Percentiles rank a stretch among this genome's conserved stretches.
phyloP scores from a whole-genome alignment of 805 yeast genomes.

The Cephaloascus albidus region DNA sequence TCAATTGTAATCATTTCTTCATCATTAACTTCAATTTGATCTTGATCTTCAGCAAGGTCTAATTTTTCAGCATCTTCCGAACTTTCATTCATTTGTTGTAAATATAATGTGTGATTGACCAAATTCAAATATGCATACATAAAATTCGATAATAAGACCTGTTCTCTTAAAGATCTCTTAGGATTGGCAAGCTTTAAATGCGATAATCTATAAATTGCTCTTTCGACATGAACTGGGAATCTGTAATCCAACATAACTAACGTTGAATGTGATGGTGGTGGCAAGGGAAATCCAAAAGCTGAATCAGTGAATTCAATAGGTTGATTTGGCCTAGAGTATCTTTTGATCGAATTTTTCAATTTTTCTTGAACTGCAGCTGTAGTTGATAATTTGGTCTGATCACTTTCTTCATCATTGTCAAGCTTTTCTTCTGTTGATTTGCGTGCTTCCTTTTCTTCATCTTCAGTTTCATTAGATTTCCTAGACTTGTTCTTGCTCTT shows the following conservation, averaged over 20 bases:
- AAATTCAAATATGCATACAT: constrained; percentile 95
- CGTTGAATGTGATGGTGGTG: constrained; percentile 71
- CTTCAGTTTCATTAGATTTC: neutral
- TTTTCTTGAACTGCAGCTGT: constrained; percentile 25
- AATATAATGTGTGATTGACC: constrained; percentile 82
- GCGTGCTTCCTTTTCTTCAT: neutral
- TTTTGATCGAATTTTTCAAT: constrained; percentile 27
- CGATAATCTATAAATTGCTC: constrained; percentile 88
- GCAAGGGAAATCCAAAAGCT: constrained; percentile 82
- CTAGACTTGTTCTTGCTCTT: neutral
- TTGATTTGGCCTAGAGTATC: constrained; percentile 32
- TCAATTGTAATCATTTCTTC: neutral
- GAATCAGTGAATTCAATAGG: constrained; percentile 54
- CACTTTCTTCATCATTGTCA: constrained; percentile 1
- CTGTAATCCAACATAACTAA: constrained; percentile 76
- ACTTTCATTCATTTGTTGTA: constrained; percentile 41
- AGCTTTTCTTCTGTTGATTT: too few relatives aligned
- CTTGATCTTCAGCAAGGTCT: neutral
- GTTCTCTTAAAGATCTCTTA: constrained; percentile 82
- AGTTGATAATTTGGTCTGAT: neutral
- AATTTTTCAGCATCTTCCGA: constrained; percentile 3
- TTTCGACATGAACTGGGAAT: constrained; percentile 89
- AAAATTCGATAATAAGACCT: constrained; percentile 86
- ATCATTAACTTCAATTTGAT: neutral
- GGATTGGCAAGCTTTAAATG: constrained; percentile 94